A percentile compares a stretch with the other conserved stretches of the same genome.
Evolutionary conservation across 805 yeast species (phyloP).

Genomic region (Kodamaea kakaduensis): DNA sequence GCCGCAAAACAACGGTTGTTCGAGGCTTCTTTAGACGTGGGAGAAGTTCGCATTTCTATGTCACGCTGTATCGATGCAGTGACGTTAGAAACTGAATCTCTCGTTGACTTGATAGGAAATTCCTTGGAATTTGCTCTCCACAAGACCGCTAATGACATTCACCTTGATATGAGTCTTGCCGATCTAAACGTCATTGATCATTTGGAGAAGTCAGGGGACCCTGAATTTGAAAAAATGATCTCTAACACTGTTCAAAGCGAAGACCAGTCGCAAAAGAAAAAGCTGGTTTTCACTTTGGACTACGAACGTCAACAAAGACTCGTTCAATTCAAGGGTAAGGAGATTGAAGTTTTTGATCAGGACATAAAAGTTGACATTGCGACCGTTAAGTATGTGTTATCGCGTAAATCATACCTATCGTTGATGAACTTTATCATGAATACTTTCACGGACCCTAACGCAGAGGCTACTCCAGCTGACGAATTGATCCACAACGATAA

Average conservation of each 20-base stretch:
- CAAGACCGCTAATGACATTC: conserved; percentile 58
- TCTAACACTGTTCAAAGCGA: conserved; percentile 43
- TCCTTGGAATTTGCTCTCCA: conserved; percentile 55
- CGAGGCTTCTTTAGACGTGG: conserved; percentile 71
- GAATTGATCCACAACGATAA: conserved; percentile 62
- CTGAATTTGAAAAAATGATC: conserved; percentile 63
- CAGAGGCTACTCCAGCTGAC: conserved; percentile 64
- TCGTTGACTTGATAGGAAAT: conserved; percentile 72
- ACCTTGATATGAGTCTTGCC: conserved; percentile 57
- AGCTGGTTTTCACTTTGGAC: conserved; percentile 53
- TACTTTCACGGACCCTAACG: conserved; percentile 83
- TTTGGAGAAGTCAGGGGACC: conserved; percentile 57
- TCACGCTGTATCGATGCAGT: conserved; percentile 63
- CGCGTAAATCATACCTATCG: conserved; percentile 75
- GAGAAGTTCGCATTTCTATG: conserved; percentile 55
- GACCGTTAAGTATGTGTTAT: conserved; percentile 67
- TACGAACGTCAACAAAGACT: conserved; percentile 58
- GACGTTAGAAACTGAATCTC: conserved; percentile 57
- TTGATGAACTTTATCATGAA: conserved; percentile 76
- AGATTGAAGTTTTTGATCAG: conserved; percentile 73
- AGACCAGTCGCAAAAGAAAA: conserved; percentile 23
- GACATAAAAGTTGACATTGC: conserved; percentile 69
- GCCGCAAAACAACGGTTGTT: conserved; percentile 53
- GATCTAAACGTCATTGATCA: conserved; percentile 73
- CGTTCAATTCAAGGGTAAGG: conserved; percentile 49